phyloP scores from a whole-genome alignment of 1,284 basidiomycete genomes.

The Apiotrichum domesticum region DNA sequence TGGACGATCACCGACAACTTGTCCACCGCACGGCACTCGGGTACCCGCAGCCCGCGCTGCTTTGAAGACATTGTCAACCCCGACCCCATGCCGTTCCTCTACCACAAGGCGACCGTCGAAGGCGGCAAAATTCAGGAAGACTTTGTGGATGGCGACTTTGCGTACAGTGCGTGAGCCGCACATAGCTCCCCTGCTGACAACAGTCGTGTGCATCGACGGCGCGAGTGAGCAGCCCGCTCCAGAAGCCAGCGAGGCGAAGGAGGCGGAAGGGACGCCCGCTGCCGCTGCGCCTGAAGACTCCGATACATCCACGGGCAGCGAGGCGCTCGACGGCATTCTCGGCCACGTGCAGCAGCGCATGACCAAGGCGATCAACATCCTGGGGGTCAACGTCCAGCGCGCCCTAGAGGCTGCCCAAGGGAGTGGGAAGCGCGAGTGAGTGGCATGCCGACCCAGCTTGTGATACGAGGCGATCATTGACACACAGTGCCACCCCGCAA shows the following conservation, averaged over 20 bases:
- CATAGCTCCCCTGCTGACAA: neutral
- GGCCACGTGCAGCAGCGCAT: slow-evolving; percentile 43
- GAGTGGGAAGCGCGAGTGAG: too few species aligned
- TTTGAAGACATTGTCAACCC: slow-evolving; percentile 44
- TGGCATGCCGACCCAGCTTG: too few species aligned
- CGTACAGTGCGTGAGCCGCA: slow-evolving; percentile 38
- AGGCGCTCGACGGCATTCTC: slow-evolving; percentile 45
- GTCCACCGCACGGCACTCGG: slow-evolving; percentile 41
- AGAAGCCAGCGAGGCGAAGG: too few species aligned
- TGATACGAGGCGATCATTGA: too few species aligned
- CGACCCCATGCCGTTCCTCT: slow-evolving; percentile 40
- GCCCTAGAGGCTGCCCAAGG: neutral
- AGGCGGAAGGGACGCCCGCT: neutral
- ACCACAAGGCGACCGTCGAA: slow-evolving; percentile 27
- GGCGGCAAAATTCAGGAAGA: slow-evolving; percentile 37
- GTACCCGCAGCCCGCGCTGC: slow-evolving; percentile 39
- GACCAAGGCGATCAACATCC: slow-evolving; percentile 38
- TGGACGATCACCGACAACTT: slow-evolving; percentile 46
- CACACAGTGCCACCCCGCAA: too few species aligned
- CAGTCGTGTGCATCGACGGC: slow-evolving; percentile 40
- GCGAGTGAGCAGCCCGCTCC: too few species aligned
- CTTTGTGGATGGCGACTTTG: slow-evolving; percentile 44
- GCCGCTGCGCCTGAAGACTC: too few species aligned
- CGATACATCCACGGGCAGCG: slow-evolving; percentile 21
- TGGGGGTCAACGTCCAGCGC: slow-evolving; percentile 32